A percentile compares a stretch with the other conserved stretches of the same genome.
phyloP scores from a whole-genome alignment of 1,284 basidiomycete species.

The Heterobasidion annosum region DNA sequence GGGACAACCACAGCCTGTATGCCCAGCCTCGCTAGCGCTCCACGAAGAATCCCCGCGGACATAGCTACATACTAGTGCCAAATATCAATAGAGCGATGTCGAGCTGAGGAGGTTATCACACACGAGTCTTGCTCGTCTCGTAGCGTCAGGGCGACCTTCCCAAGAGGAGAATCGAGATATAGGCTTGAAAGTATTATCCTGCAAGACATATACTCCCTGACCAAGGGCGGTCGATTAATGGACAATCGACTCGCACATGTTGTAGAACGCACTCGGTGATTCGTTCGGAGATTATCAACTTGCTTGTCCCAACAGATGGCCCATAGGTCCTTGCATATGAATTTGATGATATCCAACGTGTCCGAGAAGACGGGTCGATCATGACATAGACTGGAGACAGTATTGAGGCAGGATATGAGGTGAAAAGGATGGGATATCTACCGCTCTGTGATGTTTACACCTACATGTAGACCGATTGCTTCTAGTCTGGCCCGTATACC shows the following conservation, averaged over 20 bases:
- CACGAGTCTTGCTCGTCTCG: conserved; percentile 66
- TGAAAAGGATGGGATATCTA: conserved; percentile 23
- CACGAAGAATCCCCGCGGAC: conserved; percentile 74
- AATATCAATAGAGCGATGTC: not conserved
- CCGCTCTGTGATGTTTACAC: conserved; percentile 81
- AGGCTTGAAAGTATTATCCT: conserved; percentile 86
- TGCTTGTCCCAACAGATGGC: conserved; percentile 84
- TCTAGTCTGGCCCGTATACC: conserved; percentile 66
- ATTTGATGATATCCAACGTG: conserved; percentile 88
- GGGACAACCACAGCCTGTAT: conserved; percentile 65
- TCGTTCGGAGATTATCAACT: conserved; percentile 91
- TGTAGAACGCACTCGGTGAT: conserved; percentile 63
- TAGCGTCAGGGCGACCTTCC: conserved; percentile 65
- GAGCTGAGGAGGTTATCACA: conserved; percentile 16
- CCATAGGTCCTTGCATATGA: conserved; percentile 96
- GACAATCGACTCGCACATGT: not conserved
- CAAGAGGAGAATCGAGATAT: conserved; percentile 73
- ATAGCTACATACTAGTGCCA: conserved; percentile 62
- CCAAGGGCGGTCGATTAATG: not conserved
- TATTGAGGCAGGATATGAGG: not conserved
- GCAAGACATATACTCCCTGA: conserved; percentile 89
- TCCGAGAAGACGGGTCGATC: conserved; percentile 71
- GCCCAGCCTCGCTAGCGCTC: conserved; percentile 75
- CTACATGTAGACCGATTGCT: conserved; percentile 80
- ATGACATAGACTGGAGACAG: conserved; percentile 51